phyloP scores from a whole-genome alignment of 2,329 filamentous ascomycete genomes.

The Colletotrichum sublineola region DNA sequence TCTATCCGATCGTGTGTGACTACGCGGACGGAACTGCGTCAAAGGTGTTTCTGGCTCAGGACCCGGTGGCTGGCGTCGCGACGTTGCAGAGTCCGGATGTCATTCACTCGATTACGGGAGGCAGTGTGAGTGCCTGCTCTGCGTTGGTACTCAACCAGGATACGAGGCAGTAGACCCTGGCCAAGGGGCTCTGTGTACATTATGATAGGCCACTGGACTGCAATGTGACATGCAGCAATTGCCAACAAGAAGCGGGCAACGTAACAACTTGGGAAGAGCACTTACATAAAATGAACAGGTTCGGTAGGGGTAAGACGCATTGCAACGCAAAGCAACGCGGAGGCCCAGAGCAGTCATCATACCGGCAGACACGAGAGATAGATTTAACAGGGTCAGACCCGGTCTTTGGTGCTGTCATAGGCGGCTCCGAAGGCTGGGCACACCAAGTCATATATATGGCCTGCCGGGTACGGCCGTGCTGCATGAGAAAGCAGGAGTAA shows the following conservation, averaged over 20 bases:
- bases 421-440: background rate
- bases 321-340: too few relatives aligned
- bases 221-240: too few relatives aligned
- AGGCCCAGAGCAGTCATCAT: background rate
- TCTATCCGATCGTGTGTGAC: constrained; percentile 50
- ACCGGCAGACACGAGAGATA: background rate
- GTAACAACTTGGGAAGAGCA: too few relatives aligned
- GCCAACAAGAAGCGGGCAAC: too few relatives aligned
- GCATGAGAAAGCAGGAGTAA: constrained; percentile 7
- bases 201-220: too few relatives aligned
- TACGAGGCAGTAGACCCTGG: background rate
- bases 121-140: constrained; percentile 42
- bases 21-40: constrained; percentile 44
- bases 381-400: background rate
- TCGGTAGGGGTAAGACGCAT: too few relatives aligned
- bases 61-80: constrained; percentile 44
- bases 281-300: too few relatives aligned
- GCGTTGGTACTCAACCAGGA: constrained; percentile 3
- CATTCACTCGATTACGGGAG: constrained; percentile 47
- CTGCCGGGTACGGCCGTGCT: too few relatives aligned
- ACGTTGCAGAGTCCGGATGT: constrained; percentile 46
- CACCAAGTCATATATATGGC: background rate
- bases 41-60: constrained; percentile 48
- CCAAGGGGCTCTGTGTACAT: too few relatives aligned
- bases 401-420: background rate